Conservation (phyloP, 331 rosid species). For the Acacia pycnantha region DNA sequence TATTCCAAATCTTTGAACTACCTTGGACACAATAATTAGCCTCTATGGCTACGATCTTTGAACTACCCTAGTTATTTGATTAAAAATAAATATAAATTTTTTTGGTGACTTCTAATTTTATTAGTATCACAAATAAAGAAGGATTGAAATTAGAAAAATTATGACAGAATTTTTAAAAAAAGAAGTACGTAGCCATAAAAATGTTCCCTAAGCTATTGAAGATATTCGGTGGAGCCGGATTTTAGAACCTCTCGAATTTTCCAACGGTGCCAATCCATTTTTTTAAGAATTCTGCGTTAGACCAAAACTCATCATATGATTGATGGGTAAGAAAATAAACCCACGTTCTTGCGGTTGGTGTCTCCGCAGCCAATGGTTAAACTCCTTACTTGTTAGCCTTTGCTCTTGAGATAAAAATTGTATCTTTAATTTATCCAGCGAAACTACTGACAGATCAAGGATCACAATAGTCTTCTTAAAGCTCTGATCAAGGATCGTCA, state of each 20-base stretch:
- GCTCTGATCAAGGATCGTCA: background rate
- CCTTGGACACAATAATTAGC: too few species aligned
- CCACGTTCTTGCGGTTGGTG: background rate
- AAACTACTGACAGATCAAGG: background rate
- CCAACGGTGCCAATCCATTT: background rate
- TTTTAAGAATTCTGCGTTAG: too few species aligned
- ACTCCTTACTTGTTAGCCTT: background rate
- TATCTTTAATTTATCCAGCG: background rate
- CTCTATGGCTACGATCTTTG: too few species aligned
- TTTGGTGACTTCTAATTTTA: too few species aligned
- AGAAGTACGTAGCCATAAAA: background rate
- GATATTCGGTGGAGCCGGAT: background rate
- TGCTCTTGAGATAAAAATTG: background rate
- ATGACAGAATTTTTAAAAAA: too few species aligned
- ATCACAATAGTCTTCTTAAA: background rate
- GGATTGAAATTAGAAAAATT: background rate
- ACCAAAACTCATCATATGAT: background rate
- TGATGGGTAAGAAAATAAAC: background rate
- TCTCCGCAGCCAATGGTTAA: background rate
- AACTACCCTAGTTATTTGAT: too few species aligned
- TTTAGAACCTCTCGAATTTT: background rate
- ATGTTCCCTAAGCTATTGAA: too few species aligned
- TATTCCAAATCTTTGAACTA: too few species aligned
- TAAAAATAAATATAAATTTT: too few species aligned
- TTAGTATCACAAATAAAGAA: too few species aligned